Conservation (phyloP, 2,329 filamentous ascomycete genomes). For the Alternaria novae-zelandiae region DNA sequence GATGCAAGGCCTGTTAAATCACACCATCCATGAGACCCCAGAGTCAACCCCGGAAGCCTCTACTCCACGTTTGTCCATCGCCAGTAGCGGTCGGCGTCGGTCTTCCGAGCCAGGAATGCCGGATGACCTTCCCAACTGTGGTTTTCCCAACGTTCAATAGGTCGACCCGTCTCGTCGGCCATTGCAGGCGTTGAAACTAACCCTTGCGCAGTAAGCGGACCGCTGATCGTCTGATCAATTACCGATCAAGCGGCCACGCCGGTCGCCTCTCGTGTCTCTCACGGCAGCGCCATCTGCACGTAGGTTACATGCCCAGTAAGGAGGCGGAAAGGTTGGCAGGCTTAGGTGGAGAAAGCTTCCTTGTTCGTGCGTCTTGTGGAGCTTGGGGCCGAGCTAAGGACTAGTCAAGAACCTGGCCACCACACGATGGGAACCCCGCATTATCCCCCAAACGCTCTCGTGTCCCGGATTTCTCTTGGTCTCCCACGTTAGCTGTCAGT, state of each 20-base stretch:
- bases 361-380: constrained; percentile 14
- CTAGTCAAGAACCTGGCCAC: constrained; percentile 6
- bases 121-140: constrained; percentile 5
- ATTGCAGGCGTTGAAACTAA: constrained; percentile 3
- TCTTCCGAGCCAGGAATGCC: not conserved
- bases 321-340: constrained; percentile 12
- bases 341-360: constrained; percentile 28
- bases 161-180: not conserved
- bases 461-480: not conserved
- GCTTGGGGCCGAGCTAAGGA: constrained; percentile 15
- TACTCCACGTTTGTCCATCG: constrained; percentile 4
- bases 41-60: not conserved
- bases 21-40: constrained; percentile 4
- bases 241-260: not conserved
- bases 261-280: not conserved
- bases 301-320: constrained; percentile 23
- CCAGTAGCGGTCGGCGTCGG: not conserved
- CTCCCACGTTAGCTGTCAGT: not conserved
- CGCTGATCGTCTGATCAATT: constrained; percentile 2
- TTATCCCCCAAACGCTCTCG: constrained; percentile 10
- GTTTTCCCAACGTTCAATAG: not conserved
- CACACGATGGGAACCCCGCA: constrained; percentile 9
- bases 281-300: not conserved
- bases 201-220: not conserved
- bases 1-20: not conserved